A percentile compares a stretch with the other conserved stretches of the same genome.
Conservation (phyloP, 2,329 filamentous ascomycete species). For the Cladosporium sp. region DNA sequence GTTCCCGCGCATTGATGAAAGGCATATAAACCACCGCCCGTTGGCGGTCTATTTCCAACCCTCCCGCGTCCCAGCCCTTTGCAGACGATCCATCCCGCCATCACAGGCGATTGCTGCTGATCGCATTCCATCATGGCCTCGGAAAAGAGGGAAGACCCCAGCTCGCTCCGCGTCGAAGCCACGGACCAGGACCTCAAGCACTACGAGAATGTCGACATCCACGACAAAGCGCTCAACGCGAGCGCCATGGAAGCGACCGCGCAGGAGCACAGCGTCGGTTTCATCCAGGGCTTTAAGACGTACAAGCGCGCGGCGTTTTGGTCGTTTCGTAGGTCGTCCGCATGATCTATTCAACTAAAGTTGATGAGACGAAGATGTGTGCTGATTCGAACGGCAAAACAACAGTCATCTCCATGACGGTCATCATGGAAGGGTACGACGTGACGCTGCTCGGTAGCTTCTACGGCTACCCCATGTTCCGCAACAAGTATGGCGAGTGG, state of each 20-base stretch:
- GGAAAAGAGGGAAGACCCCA: slow-evolving; percentile 1
- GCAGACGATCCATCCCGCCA: no score
- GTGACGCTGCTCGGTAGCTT: slow-evolving; percentile 30
- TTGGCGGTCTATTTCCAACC: no score
- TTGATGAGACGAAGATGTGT: slow-evolving; percentile 10
- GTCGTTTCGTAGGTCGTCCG: slow-evolving; percentile 51
- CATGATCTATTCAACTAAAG: no score
- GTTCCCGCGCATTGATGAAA: not conserved
- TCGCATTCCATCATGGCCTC: slow-evolving; percentile 3
- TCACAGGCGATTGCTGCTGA: not conserved
- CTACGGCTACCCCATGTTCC: slow-evolving; percentile 31
- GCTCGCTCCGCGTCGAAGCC: not conserved
- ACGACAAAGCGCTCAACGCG: slow-evolving; percentile 9
- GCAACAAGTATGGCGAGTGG: slow-evolving; percentile 35
- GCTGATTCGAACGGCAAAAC: no score
- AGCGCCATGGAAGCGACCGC: slow-evolving; percentile 42
- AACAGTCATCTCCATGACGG: slow-evolving; percentile 27
- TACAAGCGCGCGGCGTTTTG: slow-evolving; percentile 85
- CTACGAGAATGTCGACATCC: slow-evolving; percentile 10
- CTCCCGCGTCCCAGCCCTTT: not conserved
- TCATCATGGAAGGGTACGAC: slow-evolving; percentile 42
- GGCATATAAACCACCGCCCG: not conserved
- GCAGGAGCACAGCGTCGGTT: slow-evolving; percentile 47
- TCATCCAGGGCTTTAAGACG: slow-evolving; percentile 70
- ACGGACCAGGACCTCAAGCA: slow-evolving; percentile 8